Evolutionary conservation across 805 yeast genomes (phyloP), one percentile per base, ranked within the genome.

Genomic region (Spathaspora hagerdaliae): DNA sequence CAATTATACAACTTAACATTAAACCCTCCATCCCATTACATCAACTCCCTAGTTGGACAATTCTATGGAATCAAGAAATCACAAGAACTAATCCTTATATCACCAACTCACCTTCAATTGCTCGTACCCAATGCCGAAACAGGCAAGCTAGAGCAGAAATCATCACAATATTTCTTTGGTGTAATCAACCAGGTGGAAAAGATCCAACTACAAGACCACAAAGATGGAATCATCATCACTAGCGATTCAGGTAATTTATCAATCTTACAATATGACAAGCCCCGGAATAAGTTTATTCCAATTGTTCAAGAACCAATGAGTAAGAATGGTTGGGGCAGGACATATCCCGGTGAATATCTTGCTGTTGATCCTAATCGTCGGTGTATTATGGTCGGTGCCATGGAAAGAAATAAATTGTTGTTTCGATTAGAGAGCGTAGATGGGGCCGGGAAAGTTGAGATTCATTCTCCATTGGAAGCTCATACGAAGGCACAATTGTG

Each of bases 171-270:
- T 31, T 55, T 78, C 0, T 84, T 84, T 61, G 83, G 85, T 2
- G 71, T 77, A 6, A 67, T 91, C 3, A 71, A 89, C 39, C 50
- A 68, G 3, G 27, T 31, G 8, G 39, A 39, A 2, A 33, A 14
- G 10, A 33, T 45, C 8, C 29, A 10, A 11, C 26, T 36, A 7
- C 79, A 15, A 59, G 76, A 9, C 0, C 59, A 70, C 0, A 71
- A 67, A 44, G 94, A 88, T 51, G 67, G 68, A 27, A 49, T 91
- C n/a, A 75, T 83, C 6, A 58, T 88, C 2, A 78, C 92, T 0
- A 81, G 94, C 0, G 97, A 91, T 57, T 77, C 95, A 1, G 97
- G 97, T 0, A 79, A 80, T 47, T 50, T 90, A 15, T 67, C 80
- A 0, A 58, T 87, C 0, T 62, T 82, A 9, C 77, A 79, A 44